Percentiles rank a stretch among this genome's conserved stretches.
phyloP scores from a whole-genome alignment of 83 land plant species.

The Thuja plicata region DNA sequence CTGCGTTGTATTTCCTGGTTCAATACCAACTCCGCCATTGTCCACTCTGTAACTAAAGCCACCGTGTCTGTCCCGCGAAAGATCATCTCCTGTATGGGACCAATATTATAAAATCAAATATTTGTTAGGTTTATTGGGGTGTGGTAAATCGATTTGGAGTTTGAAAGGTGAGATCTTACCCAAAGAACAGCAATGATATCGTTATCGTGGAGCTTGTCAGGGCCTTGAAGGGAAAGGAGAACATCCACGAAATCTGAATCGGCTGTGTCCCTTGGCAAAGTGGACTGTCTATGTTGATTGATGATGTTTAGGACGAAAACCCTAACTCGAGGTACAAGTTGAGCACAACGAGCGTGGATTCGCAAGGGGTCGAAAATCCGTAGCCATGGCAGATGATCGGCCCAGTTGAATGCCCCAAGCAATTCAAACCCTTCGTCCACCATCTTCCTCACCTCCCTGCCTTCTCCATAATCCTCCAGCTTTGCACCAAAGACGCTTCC shows the following conservation, averaged over 20 bases:
- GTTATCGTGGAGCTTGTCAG: slow-evolving; percentile 28
- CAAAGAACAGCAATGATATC: slow-evolving; percentile 36
- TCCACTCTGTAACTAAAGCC: slow-evolving; percentile 53
- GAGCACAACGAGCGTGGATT: slow-evolving; percentile 22
- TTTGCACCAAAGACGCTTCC: background rate
- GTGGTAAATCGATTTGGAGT: background rate
- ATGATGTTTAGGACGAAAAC: slow-evolving; percentile 34
- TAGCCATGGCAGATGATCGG: too few species aligned
- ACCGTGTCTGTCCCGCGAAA: too few species aligned
- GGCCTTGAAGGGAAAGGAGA: slow-evolving; percentile 21
- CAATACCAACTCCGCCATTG: slow-evolving; percentile 45
- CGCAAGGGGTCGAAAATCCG: slow-evolving; percentile 31
- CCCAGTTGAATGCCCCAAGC: too few species aligned
- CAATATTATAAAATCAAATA: too few species aligned
- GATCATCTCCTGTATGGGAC: too few species aligned
- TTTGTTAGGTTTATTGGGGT: too few species aligned
- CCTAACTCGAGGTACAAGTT: slow-evolving; percentile 29
- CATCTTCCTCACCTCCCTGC: slow-evolving; percentile 18
- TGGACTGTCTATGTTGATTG: too few species aligned
- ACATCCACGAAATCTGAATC: background rate
- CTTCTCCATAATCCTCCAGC: background rate
- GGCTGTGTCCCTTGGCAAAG: too few species aligned
- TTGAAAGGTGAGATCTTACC: too few species aligned
- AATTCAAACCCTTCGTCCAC: slow-evolving; percentile 62
- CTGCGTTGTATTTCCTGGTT: slow-evolving; percentile 21